Base-by-base conservation (phyloP, 1,139 yeast species). In the Martiniozyma asiatica region DNA sequence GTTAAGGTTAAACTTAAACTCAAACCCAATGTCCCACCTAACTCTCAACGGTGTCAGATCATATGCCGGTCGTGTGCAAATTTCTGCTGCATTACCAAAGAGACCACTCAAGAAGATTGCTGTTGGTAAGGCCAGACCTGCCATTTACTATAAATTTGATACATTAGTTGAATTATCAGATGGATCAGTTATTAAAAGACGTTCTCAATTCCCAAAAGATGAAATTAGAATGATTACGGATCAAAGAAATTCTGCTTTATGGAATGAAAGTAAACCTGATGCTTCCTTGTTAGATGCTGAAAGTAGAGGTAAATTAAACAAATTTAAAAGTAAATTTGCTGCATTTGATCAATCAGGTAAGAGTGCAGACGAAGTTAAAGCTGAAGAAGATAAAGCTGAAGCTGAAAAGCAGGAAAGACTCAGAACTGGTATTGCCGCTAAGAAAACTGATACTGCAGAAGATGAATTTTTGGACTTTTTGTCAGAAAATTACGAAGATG, bases 191-290 rank as follows among this genome's bases (percentile, higher is more conserved):
- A 64, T 84, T 22, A 63, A 62, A 22, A 69, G 98, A 56, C 67
- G 82, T 47, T 75, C 95, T 1, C 94, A 81, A 43, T 85, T 74
- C 35, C 97, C 98, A 6, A 79, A 84, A 48, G 78, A 70, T 35
- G 95, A 89, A 51, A 65, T 82, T 50, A 66, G 93, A 55, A 73
- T 84, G 71, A 71, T 89, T 45, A 72, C 74, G 32, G 98, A 89
- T 56, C 94, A 81, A 61, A 72, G 95, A 56, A 82, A 81, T 50
- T 74, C 72, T 46, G 70, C 81, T 20, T 58, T 78, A 31, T 89
- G 96, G 95, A 89, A 89, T 56, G 85, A 89, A 31, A 68, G 80
- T 41, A 71, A 87, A 56, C 70, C 79, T 16, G 93, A 85, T 52
- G 62, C 84, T 46, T 69, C 69, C 35, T 68, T 77, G 24, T 65